phyloP scores from a whole-genome alignment of 2,329 filamentous ascomycete species.

The Torrubiella hemipterigena region DNA sequence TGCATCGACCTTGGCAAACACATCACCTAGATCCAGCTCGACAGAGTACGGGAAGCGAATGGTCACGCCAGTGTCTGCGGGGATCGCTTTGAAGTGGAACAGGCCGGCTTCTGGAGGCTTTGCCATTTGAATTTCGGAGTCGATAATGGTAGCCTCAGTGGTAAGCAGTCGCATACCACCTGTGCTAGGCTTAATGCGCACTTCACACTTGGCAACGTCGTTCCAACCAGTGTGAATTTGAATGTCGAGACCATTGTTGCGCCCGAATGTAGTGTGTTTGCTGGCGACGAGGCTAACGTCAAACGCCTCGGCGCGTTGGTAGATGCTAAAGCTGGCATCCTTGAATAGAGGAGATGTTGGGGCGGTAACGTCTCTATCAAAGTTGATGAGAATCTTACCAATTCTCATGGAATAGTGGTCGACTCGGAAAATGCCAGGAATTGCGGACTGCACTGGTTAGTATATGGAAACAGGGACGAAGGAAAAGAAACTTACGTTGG shows the following conservation, averaged over 20 bases:
- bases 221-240: conserved; percentile 66
- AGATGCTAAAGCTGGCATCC: conserved; percentile 56
- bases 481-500: conserved; percentile 18
- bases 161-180: conserved; percentile 54
- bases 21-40: conserved; percentile 60
- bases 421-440: conserved; percentile 63
- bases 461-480: not conserved
- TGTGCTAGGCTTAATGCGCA: conserved; percentile 52
- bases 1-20: conserved; percentile 66
- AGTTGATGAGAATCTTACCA: conserved; percentile 51
- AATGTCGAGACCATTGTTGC: conserved; percentile 65
- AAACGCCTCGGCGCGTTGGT: conserved; percentile 57
- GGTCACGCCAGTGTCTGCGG: conserved; percentile 32
- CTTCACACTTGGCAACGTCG: conserved; percentile 43
- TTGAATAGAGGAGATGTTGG: conserved; percentile 31
- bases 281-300: conserved; percentile 56
- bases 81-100: conserved; percentile 37
- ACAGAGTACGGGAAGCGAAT: conserved; percentile 72
- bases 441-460: conserved; percentile 38
- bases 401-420: conserved; percentile 57
- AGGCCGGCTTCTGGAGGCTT: conserved; percentile 41
- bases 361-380: conserved; percentile 45
- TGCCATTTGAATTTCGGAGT: conserved; percentile 27
- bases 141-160: conserved; percentile 41
- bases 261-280: conserved; percentile 66